Base-by-base conservation (phyloP, 257 asterid genomes). In the Plantago elongata region DNA sequence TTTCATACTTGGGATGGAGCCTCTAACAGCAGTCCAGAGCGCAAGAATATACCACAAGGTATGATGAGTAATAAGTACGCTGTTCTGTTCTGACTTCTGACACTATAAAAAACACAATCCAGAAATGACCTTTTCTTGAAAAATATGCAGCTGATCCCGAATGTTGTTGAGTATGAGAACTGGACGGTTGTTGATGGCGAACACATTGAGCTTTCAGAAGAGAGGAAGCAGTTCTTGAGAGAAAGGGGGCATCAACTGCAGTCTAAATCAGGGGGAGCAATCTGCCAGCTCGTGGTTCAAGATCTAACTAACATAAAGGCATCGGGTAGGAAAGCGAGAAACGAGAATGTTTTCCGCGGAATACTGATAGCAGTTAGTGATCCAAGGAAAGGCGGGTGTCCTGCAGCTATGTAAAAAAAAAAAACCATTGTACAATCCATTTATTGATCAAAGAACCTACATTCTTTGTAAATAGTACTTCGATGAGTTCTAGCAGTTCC, bases 1-100 rank as follows among this genome's bases (percentile, higher is more conserved):
- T 80, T 89, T 92, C 64, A 13, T 92, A 12, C 63, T 86, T 6
- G 96, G 86, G 16, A 86, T 89, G 83, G 83, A 89, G 43, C 97
- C 99, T 34, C 67, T 84, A 60, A 78, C 75, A 11, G 87, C 99
- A 44, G 88, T 92, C 7, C 83, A 79, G 65, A 78, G 78, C 61
- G 88, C 99, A 57, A 83, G 97, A 81, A 74, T 86, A 65, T 92
- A 86, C 74, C 99, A 86, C 81, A 72, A 69, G 95, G 94, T 86
- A 62, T 17, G 22, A 40, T 15, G 4, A 57, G 12, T 37, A n/a
- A 11, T 38, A 55, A 6, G 17, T 9, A 38, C 27, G 18, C 61
- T 5, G 10, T 34, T 10, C 11, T 55, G 12, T 34, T 13, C 13
- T 27, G 1, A 37, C 43, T 34, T 13, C 13, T 27, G 1, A 37